Evolutionary conservation across 352 stramenopile genomes (phyloP).

Genomic region (Globisporangium heterothallicum): DNA sequence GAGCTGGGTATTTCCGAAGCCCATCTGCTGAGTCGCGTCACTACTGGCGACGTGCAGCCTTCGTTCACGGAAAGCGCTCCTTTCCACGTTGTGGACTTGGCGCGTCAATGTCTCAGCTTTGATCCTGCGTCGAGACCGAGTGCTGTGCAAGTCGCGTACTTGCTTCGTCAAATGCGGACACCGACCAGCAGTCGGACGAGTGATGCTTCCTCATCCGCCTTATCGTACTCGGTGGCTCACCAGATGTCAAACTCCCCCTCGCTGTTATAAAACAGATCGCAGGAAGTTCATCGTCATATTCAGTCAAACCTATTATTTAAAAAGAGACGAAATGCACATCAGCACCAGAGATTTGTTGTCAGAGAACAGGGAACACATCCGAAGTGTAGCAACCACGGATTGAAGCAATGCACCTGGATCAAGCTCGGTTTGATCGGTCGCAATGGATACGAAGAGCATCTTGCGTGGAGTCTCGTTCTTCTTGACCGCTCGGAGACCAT

Average conservation of each 20-base stretch:
- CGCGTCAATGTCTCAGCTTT: slow-evolving; percentile 28
- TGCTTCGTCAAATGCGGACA: slow-evolving; percentile 23
- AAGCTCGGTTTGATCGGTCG: neutral
- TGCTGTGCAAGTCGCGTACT: slow-evolving; percentile 30
- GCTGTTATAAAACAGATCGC: no score
- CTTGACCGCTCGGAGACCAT: no score
- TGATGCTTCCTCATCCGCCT: no score
- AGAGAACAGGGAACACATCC: no score
- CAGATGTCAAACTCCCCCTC: no score
- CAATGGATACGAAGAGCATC: neutral
- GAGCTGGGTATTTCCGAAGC: slow-evolving; percentile 31
- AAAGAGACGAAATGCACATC: no score
- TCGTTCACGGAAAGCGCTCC: slow-evolving; percentile 20
- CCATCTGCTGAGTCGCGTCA: slow-evolving; percentile 31
- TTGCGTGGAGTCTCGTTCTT: neutral
- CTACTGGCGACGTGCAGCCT: slow-evolving; percentile 21
- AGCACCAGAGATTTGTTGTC: slow-evolving; percentile 2
- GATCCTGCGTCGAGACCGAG: slow-evolving; percentile 26
- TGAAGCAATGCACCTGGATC: neutral
- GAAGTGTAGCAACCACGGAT: neutral
- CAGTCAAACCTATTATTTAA: no score
- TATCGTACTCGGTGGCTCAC: no score
- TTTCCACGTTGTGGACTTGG: slow-evolving; percentile 22
- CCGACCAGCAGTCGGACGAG: no score
- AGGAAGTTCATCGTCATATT: no score